Conservation (phyloP, 2,329 filamentous ascomycete species). For the Grosmannia serpens region DNA sequence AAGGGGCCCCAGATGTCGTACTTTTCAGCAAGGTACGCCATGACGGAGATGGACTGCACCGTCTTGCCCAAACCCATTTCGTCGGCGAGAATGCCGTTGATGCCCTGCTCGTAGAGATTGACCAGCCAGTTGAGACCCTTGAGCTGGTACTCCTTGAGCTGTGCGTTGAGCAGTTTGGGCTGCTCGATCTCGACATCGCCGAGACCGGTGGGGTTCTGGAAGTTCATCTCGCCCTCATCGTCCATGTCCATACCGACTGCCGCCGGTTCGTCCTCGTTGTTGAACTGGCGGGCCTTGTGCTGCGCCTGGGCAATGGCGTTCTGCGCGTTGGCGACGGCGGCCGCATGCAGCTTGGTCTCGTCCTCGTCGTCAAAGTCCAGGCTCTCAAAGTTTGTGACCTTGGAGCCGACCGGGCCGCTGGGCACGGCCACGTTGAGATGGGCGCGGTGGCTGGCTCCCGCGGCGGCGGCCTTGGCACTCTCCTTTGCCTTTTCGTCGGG, state of each 20-base stretch:
- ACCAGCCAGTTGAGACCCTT: slow-evolving; percentile 99
- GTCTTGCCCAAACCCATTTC: slow-evolving; percentile 99
- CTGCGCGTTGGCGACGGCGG: slow-evolving; percentile 90
- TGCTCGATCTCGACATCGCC: slow-evolving; percentile 91
- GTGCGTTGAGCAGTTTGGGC: slow-evolving; percentile 82
- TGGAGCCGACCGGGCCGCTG: slow-evolving; percentile 44
- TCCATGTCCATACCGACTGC: slow-evolving; percentile 45
- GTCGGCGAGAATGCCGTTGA: slow-evolving; percentile 97
- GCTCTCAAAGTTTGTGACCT: slow-evolving; percentile 88
- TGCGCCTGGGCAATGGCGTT: slow-evolving; percentile 92
- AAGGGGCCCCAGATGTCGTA: slow-evolving; percentile 99
- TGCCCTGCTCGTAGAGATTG: slow-evolving; percentile 97
- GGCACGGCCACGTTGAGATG: slow-evolving; percentile 38
- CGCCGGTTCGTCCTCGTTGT: slow-evolving; percentile 47
- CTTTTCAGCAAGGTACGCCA: slow-evolving; percentile 94
- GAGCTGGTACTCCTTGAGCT: slow-evolving; percentile 96
- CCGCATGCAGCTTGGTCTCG: slow-evolving; percentile 66
- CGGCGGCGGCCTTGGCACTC: slow-evolving; percentile 20
- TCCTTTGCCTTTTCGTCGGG: slow-evolving; percentile 53
- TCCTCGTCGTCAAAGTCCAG: slow-evolving; percentile 94
- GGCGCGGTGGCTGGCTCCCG: not conserved
- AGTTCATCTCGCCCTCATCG: slow-evolving; percentile 97
- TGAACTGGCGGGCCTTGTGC: slow-evolving; percentile 85
- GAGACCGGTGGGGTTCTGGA: slow-evolving; percentile 93
- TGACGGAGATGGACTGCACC: slow-evolving; percentile 96